Evolutionary conservation across 1,284 basidiomycete genomes (phyloP), one percentile per base, ranked within the genome.

Genomic region (Leccinum pachyderme): DNA sequence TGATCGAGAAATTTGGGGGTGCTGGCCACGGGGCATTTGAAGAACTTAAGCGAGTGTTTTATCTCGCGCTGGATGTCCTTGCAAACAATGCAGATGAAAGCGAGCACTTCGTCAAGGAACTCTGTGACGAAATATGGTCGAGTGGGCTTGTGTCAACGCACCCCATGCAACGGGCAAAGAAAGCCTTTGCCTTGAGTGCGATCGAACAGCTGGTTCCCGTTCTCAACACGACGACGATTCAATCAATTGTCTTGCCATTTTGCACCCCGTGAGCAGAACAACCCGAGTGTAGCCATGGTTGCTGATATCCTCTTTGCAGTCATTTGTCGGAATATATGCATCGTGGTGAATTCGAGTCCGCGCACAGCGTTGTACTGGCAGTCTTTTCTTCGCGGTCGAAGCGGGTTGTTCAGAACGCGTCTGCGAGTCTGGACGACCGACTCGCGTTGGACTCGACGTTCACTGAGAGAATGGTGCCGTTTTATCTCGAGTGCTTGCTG

Each of bases 1-100:
- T 89, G 35, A 79, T 90, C 7, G 80, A 84, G 2, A 81, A 87
- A 61, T 90, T 90, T 61, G 88, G 89, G 4, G 87, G 89, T 7
- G 79, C 80, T 2, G 72, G 72, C 13, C 68, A 70, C 8, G 72
- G 75, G 22, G 78, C 82, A 1, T 86, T 91, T 61, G 65, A 76
- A 18, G 86, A 90, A 66, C 73, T 91, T 32, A 85, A 86, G 61
- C 81, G 81, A 63, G 79, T 77, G 1, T 88, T 89, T 60, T 91
- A 89, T 68, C 77, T 84, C 43, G 84, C 87, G 3, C 71, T 91
- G 25, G 88, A 91, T 60, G 73, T 91, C 27, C 70, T 90, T n/a
- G 76, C 82, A 8, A 72, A 76, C 5, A 73, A 77, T 52, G 63
- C 70, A 25, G 62, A 60, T 1, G 76, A 75, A n/a, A 75, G 74